These are phyloP conservation scores for Colletotrichum orchidophilum DNA, from an alignment of 2,329 filamentous ascomycete species.

Conservation along the genomic window DNA sequence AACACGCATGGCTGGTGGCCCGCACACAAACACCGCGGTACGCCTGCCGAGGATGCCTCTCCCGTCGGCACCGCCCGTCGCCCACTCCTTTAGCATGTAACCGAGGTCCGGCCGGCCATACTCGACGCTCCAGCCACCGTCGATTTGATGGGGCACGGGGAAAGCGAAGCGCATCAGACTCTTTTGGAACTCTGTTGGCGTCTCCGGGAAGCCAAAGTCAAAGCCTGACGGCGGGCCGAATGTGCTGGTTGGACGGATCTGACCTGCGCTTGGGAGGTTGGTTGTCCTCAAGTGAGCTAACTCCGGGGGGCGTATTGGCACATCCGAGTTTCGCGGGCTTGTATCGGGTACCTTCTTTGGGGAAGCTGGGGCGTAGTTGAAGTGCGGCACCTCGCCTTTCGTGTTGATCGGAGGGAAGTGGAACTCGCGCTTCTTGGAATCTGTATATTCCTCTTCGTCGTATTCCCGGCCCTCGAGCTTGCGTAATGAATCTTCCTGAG, in stretches of 20 bases:
- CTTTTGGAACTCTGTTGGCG: constrained; percentile 89
- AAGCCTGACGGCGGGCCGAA: constrained; percentile 72
- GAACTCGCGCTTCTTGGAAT: constrained; percentile 55
- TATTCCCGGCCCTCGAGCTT: constrained; percentile 59
- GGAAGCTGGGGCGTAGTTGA: constrained; percentile 62
- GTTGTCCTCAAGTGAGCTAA: constrained; percentile 65
- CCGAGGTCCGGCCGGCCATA: constrained; percentile 91
- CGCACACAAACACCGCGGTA: constrained; percentile 93
- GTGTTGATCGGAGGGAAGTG: constrained; percentile 66
- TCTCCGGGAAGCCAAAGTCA: constrained; percentile 83
- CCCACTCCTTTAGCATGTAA: constrained; percentile 86
- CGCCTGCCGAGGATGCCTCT: constrained; percentile 78
- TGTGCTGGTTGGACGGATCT: constrained; percentile 61
- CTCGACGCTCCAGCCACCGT: constrained; percentile 89
- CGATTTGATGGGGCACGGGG: constrained; percentile 72
- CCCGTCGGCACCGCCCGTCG: constrained; percentile 73
- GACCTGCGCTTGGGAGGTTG: constrained; percentile 45
- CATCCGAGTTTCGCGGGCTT: constrained; percentile 36
- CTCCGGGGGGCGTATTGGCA: constrained; percentile 58
- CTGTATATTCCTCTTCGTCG: constrained; percentile 51
- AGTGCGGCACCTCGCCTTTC: constrained; percentile 62
- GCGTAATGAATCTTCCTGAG: constrained; percentile 58
- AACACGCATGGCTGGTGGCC: constrained; percentile 85
- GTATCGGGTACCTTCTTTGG: constrained; percentile 45
- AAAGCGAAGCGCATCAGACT: constrained; percentile 92